Base-by-base conservation (phyloP, 2,329 filamentous ascomycete species). In the Microcyclospora pomicola region DNA sequence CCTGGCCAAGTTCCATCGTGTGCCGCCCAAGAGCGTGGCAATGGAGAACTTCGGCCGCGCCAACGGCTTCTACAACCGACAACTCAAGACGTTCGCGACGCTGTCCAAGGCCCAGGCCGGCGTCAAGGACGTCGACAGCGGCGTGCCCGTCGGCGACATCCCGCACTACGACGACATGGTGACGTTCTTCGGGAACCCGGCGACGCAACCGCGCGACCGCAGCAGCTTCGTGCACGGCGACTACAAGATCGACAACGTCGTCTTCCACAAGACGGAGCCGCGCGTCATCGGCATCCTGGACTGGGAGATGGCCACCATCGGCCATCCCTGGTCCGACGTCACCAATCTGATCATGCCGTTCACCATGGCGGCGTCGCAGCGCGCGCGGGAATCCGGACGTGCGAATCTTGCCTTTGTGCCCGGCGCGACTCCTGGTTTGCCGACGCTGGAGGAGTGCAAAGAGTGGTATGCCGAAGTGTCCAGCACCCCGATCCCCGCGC, bases 261-360 rank as follows among this genome's bases (percentile, higher is more conserved):
- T 68, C 35, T 98, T 93, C 59, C 84, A 95, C 65, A 82, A 82
- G 63, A 87, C 82, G 0, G 81, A 88, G 59, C 77, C 87, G 5
- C 69, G 78, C 37, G 87, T 96, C 10, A 87, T 96, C 60, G 91
- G 88, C 3, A 86, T 96, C 38, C 65, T 96, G 5, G 91, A 98
- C 64, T 96, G 88, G 88, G 91, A 96, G 66, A 94, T 98, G 85
- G 86, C 85, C 28, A 96, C 91, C 0, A 79, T 95, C 38, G 91
- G 91, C n/a, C 88, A 98, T 59, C 91, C 91, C 1, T 72, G 96
- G 15, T 88, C 82, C 5, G 91, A 98, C 58, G 67, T 96, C 31
- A 78, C 79, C 59, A 96, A 96, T 61, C 68, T 96, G 13, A 59
- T 78, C 13, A 50, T 52, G 1, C 66, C 67, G 3, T 69, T 58